A percentile compares a stretch with the other conserved stretches of the same genome.
phyloP scores from a whole-genome alignment of 2,329 filamentous ascomycete species.

The Apiospora kogelbergensis region DNA sequence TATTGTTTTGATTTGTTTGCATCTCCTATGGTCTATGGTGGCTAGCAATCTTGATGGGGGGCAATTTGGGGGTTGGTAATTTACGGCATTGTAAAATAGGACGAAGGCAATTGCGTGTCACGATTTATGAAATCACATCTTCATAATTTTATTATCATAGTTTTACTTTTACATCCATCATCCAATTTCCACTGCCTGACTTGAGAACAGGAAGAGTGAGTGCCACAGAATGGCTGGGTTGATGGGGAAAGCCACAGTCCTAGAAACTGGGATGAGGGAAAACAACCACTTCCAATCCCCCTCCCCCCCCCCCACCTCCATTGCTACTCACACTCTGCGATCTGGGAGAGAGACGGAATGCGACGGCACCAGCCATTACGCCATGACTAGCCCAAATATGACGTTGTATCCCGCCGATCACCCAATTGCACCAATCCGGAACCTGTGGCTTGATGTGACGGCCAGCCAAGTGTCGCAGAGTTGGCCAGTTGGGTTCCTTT shows the following conservation, averaged over 20 bases:
- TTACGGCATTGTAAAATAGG: neutral
- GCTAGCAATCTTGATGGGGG: neutral
- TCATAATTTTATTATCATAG: neutral
- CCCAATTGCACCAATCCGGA: neutral
- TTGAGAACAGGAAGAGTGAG: neutral
- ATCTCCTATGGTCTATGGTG: neutral
- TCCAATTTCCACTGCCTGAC: neutral
- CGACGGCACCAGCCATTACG: conserved; percentile 7
- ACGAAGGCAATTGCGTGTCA: neutral
- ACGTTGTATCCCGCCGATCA: conserved; percentile 5
- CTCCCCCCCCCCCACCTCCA: neutral
- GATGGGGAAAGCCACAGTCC: neutral
- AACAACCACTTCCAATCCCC: neutral
- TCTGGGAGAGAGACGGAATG: neutral
- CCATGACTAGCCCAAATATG: conserved; percentile 8
- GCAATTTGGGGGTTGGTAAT: neutral
- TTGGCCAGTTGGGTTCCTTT: no score
- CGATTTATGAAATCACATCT: conserved; percentile 4
- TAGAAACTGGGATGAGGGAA: neutral
- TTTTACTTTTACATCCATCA: no score
- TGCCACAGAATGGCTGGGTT: neutral
- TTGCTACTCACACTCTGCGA: neutral
- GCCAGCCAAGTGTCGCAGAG: neutral
- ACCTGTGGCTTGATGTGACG: conserved; percentile 9
- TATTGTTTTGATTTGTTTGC: neutral